A percentile compares a stretch with the other conserved stretches of the same genome.
Conservation (phyloP, 2,329 filamentous ascomycete species). For the Diaporthe vaccinii region DNA sequence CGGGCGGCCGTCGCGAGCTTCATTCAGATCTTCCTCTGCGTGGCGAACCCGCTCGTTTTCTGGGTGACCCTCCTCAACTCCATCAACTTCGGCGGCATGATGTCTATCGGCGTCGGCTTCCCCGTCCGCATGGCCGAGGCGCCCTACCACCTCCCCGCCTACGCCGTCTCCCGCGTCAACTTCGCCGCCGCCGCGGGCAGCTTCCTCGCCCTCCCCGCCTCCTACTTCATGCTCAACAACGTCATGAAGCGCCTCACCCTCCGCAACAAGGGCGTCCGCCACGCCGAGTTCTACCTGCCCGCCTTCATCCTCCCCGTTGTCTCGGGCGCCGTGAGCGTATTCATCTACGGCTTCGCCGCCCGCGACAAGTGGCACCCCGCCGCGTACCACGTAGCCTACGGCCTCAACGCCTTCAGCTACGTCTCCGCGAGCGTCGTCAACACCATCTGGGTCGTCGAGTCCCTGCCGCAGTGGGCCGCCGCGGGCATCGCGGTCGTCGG, state of each 20-base stretch:
- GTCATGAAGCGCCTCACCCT: constrained; percentile 45
- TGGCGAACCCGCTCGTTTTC: constrained; percentile 47
- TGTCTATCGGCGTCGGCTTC: constrained; percentile 45
- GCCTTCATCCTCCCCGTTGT: constrained; percentile 45
- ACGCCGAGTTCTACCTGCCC: constrained; percentile 47
- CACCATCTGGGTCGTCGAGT: constrained; percentile 47
- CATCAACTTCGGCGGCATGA: constrained; percentile 45
- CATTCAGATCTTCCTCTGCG: constrained; percentile 46
- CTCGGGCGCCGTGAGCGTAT: constrained; percentile 42
- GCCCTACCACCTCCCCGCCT: constrained; percentile 41
- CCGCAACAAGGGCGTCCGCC: constrained; percentile 45
- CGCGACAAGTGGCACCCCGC: constrained; percentile 31
- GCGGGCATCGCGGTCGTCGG: constrained; percentile 44
- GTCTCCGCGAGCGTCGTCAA: constrained; percentile 43
- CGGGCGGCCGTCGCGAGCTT: constrained; percentile 41
- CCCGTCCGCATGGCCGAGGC: constrained; percentile 41
- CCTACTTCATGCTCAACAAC: constrained; percentile 40
- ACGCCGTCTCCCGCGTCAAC: constrained; percentile 36
- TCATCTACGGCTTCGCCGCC: constrained; percentile 43
- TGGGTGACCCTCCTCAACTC: constrained; percentile 47
- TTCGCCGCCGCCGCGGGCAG: constrained; percentile 41
- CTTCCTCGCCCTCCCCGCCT: constrained; percentile 42
- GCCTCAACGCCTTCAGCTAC: constrained; percentile 45
- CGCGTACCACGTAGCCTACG: constrained; percentile 41
- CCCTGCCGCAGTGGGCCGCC: constrained; percentile 47